Conservation (phyloP, 2,329 filamentous ascomycete species). For the Fusarium nisikadoi region DNA sequence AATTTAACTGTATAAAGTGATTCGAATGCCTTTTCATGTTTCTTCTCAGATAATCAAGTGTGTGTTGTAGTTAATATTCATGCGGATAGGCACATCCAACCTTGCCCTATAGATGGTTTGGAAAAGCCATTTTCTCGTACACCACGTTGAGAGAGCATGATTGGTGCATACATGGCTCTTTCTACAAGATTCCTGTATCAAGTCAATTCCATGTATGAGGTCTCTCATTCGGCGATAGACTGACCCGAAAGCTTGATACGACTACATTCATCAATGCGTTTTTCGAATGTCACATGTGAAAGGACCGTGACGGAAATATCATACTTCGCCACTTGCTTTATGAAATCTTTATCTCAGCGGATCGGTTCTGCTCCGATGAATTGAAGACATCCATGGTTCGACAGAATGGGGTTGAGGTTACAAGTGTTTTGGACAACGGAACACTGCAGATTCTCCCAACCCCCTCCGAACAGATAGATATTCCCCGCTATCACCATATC, state of each 20-base stretch:
- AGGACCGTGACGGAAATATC: accelerated
- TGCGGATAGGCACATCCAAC: too few species aligned
- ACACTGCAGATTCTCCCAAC: neutral
- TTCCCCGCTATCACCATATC: neutral
- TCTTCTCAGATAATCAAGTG: too few species aligned
- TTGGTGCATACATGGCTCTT: neutral
- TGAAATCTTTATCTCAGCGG: neutral
- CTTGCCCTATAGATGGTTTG: neutral
- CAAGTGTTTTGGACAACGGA: neutral
- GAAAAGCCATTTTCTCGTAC: neutral
- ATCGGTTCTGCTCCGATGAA: neutral
- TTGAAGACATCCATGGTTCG: neutral
- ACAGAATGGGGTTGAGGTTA: neutral
- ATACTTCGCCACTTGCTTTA: neutral
- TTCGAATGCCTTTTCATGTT: too few species aligned
- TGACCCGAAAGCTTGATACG: neutral
- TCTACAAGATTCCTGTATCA: neutral
- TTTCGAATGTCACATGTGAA: neutral
- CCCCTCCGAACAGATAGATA: neutral
- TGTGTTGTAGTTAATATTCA: too few species aligned
- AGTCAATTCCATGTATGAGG: neutral
- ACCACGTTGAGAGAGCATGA: neutral
- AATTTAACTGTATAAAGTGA: too few species aligned
- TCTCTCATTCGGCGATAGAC: neutral
- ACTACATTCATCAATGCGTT: neutral